Evolutionary conservation across 176 grass and related monocot species (phyloP), one percentile per base, ranked within the genome.

Genomic region (Oryza australiensis): DNA sequence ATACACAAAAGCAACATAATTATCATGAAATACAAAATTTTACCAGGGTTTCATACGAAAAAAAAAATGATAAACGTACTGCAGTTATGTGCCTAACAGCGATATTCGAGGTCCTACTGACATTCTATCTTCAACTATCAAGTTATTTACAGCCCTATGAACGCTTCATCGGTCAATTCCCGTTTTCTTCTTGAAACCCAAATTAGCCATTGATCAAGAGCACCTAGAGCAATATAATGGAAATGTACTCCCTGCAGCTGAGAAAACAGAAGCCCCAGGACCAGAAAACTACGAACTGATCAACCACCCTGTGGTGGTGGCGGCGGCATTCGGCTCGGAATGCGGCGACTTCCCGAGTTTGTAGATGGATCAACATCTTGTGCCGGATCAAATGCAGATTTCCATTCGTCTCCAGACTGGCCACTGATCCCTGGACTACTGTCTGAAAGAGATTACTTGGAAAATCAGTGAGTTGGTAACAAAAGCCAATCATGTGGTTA

Each of bases 361-460:
- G 51, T 22, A 22, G 51, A 55, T 22, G 51, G 22, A 22, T 55
- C 51, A 55, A n/a, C 18, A 55, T 55, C 18, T 55, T 55, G 18
- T 55, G 18, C 5, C n/a, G 57, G 75, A 33, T 88, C 80, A 70
- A 97, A 97, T 88, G 94, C 91, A 66, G 89, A 92, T 78, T 86
- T 92, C 89, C 94, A 92, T 30, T 94, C 94, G 9, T 97, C 87
- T 38, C 87, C 75, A 22, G 82, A 76, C n/a, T 74, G 76, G 28
- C 41, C 71, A 46, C 12, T 45, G 22, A 46, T 79, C 4, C 66
- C 84, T 0, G 83, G 91, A 75, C 74, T 91, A 73, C 79, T 92
- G 28, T 94, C 91, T 97, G 85, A 48, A 78, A 42, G 69, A 49
- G 5, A 70, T 80, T 11, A 48, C 45, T 32, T 12, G 20, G 16